phyloP scores from a whole-genome alignment of 139 green algal genomes.

The Gonium pectorale region DNA sequence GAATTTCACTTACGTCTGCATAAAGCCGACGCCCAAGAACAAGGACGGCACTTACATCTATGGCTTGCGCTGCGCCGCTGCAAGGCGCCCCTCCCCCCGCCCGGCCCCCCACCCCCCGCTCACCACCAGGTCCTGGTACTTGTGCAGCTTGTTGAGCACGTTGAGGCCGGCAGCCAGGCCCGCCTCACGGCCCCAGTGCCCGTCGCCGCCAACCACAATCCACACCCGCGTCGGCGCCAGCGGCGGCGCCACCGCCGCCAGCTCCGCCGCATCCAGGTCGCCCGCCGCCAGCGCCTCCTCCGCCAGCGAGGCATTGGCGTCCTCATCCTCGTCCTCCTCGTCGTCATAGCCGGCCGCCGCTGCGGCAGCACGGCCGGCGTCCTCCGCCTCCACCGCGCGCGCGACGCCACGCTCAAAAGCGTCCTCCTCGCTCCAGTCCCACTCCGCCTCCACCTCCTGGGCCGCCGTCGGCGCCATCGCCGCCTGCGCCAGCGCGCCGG shows the following conservation, averaged over 20 bases:
- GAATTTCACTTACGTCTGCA: too few relatives aligned
- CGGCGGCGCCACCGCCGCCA: slow-evolving; percentile 14
- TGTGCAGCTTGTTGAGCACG: slow-evolving; percentile 42
- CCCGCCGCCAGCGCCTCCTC: slow-evolving; percentile 1
- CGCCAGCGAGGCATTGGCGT: neutral
- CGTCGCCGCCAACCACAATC: slow-evolving; percentile 79
- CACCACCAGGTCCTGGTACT: slow-evolving; percentile 45
- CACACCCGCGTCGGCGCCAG: slow-evolving; percentile 61
- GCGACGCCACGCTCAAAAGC: neutral
- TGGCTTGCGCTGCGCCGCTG: too few relatives aligned
- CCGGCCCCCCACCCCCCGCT: neutral
- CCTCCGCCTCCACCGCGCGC: neutral
- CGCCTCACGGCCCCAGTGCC: slow-evolving; percentile 58
- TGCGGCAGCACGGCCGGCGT: neutral
- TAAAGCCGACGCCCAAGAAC: too few relatives aligned
- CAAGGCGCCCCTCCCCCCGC: too few relatives aligned
- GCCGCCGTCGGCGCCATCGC: neutral
- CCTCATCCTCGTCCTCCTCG: slow-evolving; percentile 4
- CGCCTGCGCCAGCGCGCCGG: neutral
- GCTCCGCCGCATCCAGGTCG: slow-evolving; percentile 6
- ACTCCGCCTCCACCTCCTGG: neutral
- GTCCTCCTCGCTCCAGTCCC: slow-evolving; percentile 15
- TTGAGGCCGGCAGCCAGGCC: slow-evolving; percentile 46
- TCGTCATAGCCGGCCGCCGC: neutral
- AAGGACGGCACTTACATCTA: too few relatives aligned